Evolutionary conservation across 352 stramenopile genomes (phyloP).

Genomic region (Phytopythium cucurbitacearum): DNA sequence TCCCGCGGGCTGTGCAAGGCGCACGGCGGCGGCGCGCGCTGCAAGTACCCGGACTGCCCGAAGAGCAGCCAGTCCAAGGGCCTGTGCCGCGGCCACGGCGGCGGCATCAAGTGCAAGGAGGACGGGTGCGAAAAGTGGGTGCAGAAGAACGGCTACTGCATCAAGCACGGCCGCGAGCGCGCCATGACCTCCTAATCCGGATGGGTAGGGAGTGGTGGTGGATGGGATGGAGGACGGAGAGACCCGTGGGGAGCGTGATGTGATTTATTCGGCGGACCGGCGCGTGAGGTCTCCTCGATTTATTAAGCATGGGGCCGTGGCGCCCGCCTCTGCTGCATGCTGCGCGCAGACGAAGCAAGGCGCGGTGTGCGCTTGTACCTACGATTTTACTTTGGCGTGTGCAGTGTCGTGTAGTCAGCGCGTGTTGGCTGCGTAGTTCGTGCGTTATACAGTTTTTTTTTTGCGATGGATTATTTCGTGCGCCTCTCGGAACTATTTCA

Average conservation of each 20-base stretch:
- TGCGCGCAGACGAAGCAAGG: too few relatives aligned
- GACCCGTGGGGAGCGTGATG: too few relatives aligned
- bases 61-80: conserved; percentile 85
- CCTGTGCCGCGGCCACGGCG: conserved; percentile 76
- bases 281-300: neutral
- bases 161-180: conserved; percentile 82
- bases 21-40: conserved; percentile 75
- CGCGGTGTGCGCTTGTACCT: too few relatives aligned
- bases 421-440: too few relatives aligned
- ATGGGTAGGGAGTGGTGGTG: too few relatives aligned
- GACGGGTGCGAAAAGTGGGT: conserved; percentile 87
- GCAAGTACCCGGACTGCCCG: conserved; percentile 81
- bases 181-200: conserved; percentile 44
- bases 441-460: too few relatives aligned
- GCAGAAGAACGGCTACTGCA: conserved; percentile 88
- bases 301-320: neutral
- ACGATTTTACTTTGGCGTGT: too few relatives aligned
- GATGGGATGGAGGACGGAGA: conserved; percentile 2
- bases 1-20: conserved; percentile 82
- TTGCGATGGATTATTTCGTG: too few relatives aligned
- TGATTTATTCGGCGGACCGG: conserved; percentile 29
- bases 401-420: too few relatives aligned
- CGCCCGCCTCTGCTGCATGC: neutral
- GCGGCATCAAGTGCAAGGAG: conserved; percentile 84
- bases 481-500: too few relatives aligned